Evolutionary conservation across 2,329 filamentous ascomycete genomes (phyloP), one percentile per base, ranked within the genome.

Genomic region (Mycosphaerella arachidis): DNA sequence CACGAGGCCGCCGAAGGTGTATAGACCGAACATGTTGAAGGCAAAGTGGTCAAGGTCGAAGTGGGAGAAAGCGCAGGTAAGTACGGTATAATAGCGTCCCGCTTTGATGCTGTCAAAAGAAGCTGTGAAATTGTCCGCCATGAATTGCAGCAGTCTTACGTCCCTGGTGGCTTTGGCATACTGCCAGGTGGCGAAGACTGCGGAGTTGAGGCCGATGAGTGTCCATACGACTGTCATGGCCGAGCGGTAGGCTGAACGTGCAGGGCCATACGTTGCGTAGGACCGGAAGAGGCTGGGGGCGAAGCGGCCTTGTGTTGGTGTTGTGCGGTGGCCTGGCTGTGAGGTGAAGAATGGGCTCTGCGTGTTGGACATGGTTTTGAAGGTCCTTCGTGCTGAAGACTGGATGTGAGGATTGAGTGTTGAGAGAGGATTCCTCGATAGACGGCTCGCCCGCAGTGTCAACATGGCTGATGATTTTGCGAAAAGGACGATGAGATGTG

Each of bases 41-140:
- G 66, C 56, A 48, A 79, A 66, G 63, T 81, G 79, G 1, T 58
- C 16, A 1, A 70, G 13, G 4, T 68, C 56, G 2, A 63, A 24
- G 54, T 81, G 79, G 1, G 74, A 73, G 63, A 80, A 78, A 13
- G 70, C 70, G 10, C 64, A 68, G 0, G 78, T 79, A 37, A 80
- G 8, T 2, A 74, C 9, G 1, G 75, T 76, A 67, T 72, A 76
- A 58, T 70, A 77, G 10, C 67, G 67, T 5, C 74, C 73, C 20
- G 66, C 61, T 16, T 65, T 33, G 53, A 73, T 33, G 56, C 72
- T 67, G 1, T 57, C 50, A 18, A 66, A 53, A 18, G 71, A 75
- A 8, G 76, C 58, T 0, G 72, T 68, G 64, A 74, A 73, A 64
- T 77, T 66, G 8, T 66, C 66, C 16, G 62, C 13, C 9, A 72